phyloP scores from a whole-genome alignment of 164 flowering plant species.

The Saururus chinensis region DNA sequence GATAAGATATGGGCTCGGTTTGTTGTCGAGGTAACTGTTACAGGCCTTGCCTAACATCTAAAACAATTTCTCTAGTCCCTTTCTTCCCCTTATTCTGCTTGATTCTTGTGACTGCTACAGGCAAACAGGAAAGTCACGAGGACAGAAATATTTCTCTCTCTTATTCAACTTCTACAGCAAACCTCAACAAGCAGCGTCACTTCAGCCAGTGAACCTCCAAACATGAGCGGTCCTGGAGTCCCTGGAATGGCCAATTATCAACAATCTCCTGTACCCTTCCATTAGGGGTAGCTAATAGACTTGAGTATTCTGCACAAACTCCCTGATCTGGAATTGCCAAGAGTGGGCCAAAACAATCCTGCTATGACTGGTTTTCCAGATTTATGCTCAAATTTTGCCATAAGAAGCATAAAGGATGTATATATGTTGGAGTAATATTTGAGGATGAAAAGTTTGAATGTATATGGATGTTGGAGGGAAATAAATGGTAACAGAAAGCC shows the following conservation, averaged over 20 bases:
- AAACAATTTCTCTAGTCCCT: neutral
- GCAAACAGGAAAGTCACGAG: neutral
- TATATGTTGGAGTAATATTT: no score
- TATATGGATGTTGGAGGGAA: no score
- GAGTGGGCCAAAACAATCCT: neutral
- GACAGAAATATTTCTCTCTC: neutral
- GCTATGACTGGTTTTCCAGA: neutral
- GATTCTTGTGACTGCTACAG: neutral
- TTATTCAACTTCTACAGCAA: neutral
- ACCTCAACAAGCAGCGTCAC: neutral
- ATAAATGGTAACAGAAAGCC: no score
- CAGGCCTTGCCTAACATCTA: neutral
- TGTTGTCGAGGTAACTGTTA: neutral
- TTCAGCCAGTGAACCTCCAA: neutral
- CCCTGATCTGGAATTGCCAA: neutral
- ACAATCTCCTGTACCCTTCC: no score
- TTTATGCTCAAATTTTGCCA: neutral
- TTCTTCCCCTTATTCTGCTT: neutral
- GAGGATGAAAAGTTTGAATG: no score
- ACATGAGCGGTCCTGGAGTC: neutral
- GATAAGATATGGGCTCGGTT: conserved; percentile 41
- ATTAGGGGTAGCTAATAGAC: no score
- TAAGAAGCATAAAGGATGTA: neutral
- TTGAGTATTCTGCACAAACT: no score
- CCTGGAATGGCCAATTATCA: neutral